Evolutionary conservation across 805 yeast species (phyloP), one percentile per base, ranked within the genome.

Genomic region (Monosporozyma servazzii): DNA sequence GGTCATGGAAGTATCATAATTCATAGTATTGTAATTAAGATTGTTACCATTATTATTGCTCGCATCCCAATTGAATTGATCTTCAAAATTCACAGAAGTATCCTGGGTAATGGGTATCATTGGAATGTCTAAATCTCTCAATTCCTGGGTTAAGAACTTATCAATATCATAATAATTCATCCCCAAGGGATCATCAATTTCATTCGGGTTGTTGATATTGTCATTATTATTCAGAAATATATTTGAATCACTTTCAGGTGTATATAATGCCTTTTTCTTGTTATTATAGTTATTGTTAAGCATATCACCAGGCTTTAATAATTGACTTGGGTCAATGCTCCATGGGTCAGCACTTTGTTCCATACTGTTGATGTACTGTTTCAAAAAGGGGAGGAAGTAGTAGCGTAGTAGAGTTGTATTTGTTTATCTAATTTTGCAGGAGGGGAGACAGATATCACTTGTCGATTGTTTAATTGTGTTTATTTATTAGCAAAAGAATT

Each of bases 91-190:
- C 17, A 8, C 8, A 2, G 8, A 29, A 7, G 5, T 18, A 18
- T 17, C 27, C 5, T 31, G 23, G 17, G 31, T 39, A 6, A 51
- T 42, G 13, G 68, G 65, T n/a, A 61, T 54, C 29, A 70, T 58
- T 7, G 87, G 84, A 45, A 84, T 84, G 57, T 78, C 86, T 53
- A 84, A 71, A 50, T 82, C 88, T 61, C 79, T 69, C 40, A 83
- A 66, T 2, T 85, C 75, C 55, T 80, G 81, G 41, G 78, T 78
- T 52, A 84, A 70, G 53, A 80, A 64, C 55, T 74, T 76, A 61
- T 79, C 84, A 36, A 80, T 70, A 30, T 81, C 78, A 49, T 75
- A 74, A 62, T 75, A 75, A 57, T 74, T 76, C 73, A 51, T 75
- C 76, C 36, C 17, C 20, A 36, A 23, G 7, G 42, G 25, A 18